A percentile compares a stretch with the other conserved stretches of the same genome.
These are phyloP conservation scores for Helicocarpus griseus DNA, from an alignment of 2,329 filamentous ascomycete species.

Conservation along the genomic window DNA sequence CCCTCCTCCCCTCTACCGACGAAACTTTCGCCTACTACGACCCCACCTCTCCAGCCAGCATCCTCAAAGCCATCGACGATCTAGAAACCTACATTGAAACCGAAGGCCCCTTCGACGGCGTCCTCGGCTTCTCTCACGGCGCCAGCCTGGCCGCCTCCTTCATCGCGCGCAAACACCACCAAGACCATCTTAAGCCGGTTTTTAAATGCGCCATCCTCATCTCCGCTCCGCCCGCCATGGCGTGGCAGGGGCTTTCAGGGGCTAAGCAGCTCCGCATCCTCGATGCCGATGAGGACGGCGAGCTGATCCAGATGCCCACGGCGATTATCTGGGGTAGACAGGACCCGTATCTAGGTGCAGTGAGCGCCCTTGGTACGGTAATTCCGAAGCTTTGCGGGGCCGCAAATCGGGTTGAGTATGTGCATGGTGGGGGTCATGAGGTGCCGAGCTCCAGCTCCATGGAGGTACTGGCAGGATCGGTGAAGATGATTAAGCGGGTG, in stretches of 20 bases:
- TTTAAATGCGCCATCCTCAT: neutral
- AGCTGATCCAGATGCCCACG: neutral
- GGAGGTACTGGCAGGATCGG: neutral
- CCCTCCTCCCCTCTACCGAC: constrained; percentile 5
- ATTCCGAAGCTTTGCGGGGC: neutral
- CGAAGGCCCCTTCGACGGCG: constrained; percentile 11
- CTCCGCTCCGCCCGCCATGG: neutral
- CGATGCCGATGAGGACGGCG: neutral
- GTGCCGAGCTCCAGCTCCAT: neutral
- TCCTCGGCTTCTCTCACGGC: constrained; percentile 10
- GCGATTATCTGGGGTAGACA: neutral
- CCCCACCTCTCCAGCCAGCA: constrained; percentile 4
- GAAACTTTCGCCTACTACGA: constrained; percentile 11
- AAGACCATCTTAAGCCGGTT: neutral
- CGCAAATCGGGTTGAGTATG: neutral
- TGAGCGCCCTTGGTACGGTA: too few relatives aligned
- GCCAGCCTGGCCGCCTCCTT: constrained; percentile 6
- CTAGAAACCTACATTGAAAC: neutral
- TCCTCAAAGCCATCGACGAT: constrained; percentile 1
- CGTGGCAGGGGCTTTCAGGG: too few relatives aligned
- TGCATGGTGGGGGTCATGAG: neutral
- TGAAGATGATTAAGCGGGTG: neutral
- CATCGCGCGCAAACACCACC: neutral
- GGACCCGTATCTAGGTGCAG: neutral
- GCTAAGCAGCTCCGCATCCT: too few relatives aligned